Evolutionary conservation across 202 grass and related monocot genomes (phyloP).

Genomic region (Hordeum pubiflorum): DNA sequence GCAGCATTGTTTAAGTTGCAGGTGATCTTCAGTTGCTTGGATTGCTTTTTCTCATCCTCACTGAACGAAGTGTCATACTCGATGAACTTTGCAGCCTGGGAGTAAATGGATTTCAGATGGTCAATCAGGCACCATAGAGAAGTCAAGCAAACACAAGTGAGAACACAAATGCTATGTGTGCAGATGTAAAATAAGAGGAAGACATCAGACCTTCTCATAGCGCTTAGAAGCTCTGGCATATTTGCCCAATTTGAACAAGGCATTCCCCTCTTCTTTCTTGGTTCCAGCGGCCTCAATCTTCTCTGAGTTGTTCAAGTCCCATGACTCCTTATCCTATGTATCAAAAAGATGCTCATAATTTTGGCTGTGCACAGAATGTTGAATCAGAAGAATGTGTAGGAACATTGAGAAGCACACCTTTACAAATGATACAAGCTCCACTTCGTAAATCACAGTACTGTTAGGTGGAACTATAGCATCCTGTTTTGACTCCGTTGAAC

Average conservation of each 20-base stretch:
- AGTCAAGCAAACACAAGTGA: neutral
- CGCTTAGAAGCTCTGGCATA: slow-evolving; percentile 67
- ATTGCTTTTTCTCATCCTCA: slow-evolving; percentile 90
- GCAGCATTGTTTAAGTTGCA: slow-evolving; percentile 95
- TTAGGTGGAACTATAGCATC: slow-evolving; percentile 75
- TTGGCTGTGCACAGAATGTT: neutral
- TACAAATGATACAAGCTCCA: slow-evolving; percentile 80
- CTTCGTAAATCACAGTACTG: slow-evolving; percentile 67
- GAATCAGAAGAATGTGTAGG: neutral
- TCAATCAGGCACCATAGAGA: neutral
- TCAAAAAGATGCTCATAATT: slow-evolving; percentile 10
- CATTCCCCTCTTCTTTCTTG: slow-evolving; percentile 93
- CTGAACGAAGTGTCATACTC: slow-evolving; percentile 76
- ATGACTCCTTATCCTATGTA: slow-evolving; percentile 80
- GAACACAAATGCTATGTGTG: neutral
- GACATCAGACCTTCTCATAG: slow-evolving; percentile 62
- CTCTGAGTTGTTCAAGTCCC: slow-evolving; percentile 83
- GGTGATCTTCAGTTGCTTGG: slow-evolving; percentile 78
- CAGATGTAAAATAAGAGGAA: slow-evolving; percentile 4
- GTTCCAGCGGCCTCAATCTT: slow-evolving; percentile 73
- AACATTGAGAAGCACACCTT: slow-evolving; percentile 42
- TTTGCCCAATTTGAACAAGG: slow-evolving; percentile 72
- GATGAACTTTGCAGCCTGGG: slow-evolving; percentile 61
- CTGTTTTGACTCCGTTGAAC: slow-evolving; percentile 64
- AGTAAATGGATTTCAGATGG: neutral